Evolutionary conservation across 1,284 basidiomycete species (phyloP).

Genomic region (Singerocomus rubriflavus): DNA sequence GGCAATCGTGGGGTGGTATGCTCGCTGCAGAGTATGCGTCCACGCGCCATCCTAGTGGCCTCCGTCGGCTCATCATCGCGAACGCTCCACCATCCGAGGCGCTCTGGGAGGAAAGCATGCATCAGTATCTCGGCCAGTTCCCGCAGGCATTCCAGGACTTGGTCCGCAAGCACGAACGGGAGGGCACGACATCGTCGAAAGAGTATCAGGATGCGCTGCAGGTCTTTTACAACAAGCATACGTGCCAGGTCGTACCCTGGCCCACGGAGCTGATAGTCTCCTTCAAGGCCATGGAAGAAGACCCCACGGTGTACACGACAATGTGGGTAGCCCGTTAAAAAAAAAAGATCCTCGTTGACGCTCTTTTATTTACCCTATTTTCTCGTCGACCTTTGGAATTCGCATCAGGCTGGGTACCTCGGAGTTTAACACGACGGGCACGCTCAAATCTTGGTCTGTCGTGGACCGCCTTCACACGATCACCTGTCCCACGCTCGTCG

Average conservation of each 20-base stretch:
- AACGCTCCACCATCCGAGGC: conserved; percentile 17
- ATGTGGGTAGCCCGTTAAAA: conserved; percentile 17
- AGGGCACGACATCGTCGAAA: conserved; percentile 22
- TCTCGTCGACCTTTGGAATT: not conserved
- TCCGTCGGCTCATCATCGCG: conserved; percentile 29
- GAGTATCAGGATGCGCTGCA: conserved; percentile 25
- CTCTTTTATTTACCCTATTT: no score
- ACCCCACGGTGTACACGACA: conserved; percentile 26
- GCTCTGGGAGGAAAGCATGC: conserved; percentile 25
- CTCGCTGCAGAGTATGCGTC: conserved; percentile 20
- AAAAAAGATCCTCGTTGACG: no score
- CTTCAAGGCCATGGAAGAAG: conserved; percentile 21
- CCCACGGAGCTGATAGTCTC: conserved; percentile 22
- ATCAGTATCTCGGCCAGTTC: conserved; percentile 13
- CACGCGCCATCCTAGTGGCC: conserved; percentile 17
- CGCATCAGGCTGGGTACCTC: conserved; percentile 33
- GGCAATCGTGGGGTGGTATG: conserved; percentile 34
- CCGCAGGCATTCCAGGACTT: conserved; percentile 21
- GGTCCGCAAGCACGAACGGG: conserved; percentile 25
- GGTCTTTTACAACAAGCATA: conserved; percentile 21
- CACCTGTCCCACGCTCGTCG: conserved; percentile 31
- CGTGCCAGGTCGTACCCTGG: conserved; percentile 23
- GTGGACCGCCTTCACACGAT: conserved; percentile 33
- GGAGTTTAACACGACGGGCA: conserved; percentile 30
- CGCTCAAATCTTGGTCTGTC: conserved; percentile 33